A percentile compares a stretch with the other conserved stretches of the same genome.
Conservation (phyloP, 1,284 basidiomycete species). For the Ganoderma leucocontextum region DNA sequence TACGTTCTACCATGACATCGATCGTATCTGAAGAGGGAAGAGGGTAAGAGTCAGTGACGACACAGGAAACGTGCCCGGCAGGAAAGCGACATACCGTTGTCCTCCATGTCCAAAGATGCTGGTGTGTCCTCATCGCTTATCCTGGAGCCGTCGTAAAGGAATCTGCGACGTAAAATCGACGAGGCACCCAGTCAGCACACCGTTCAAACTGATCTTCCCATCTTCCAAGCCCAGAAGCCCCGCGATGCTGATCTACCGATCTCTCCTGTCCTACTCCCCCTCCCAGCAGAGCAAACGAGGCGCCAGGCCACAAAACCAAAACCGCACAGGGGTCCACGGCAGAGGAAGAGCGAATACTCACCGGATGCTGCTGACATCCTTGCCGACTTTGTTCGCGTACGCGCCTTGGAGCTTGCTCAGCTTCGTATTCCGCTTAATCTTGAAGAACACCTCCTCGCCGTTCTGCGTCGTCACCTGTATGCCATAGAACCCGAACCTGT, state of each 20-base stretch:
- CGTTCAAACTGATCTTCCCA: background rate
- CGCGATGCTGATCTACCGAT: slow-evolving; percentile 3
- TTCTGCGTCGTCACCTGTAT: slow-evolving; percentile 75
- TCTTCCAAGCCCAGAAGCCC: slow-evolving; percentile 8
- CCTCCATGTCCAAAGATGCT: slow-evolving; percentile 85
- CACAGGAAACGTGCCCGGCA: background rate
- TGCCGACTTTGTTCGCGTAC: slow-evolving; percentile 94
- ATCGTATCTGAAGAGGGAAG: slow-evolving; percentile 67
- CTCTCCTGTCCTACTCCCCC: background rate
- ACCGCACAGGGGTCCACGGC: background rate
- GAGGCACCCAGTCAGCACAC: slow-evolving; percentile 6
- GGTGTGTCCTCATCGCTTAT: slow-evolving; percentile 90
- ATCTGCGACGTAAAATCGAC: slow-evolving; percentile 54
- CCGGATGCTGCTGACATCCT: slow-evolving; percentile 88
- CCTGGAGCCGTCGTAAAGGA: slow-evolving; percentile 86
- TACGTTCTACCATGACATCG: slow-evolving; percentile 94
- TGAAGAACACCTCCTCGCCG: slow-evolving; percentile 96
- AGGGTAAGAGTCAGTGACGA: slow-evolving; percentile 13
- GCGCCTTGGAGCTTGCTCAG: slow-evolving; percentile 93
- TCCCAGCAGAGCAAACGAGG: background rate
- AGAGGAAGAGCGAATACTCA: slow-evolving; percentile 52
- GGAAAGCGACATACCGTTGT: slow-evolving; percentile 64
- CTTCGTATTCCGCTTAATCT: slow-evolving; percentile 96
- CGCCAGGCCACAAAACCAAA: background rate
- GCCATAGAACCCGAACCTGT: background rate